A percentile compares a stretch with the other conserved stretches of the same genome.
phyloP scores from a whole-genome alignment of 768 basidiomycete species.

The Hygrophoropsis aurantiaca region DNA sequence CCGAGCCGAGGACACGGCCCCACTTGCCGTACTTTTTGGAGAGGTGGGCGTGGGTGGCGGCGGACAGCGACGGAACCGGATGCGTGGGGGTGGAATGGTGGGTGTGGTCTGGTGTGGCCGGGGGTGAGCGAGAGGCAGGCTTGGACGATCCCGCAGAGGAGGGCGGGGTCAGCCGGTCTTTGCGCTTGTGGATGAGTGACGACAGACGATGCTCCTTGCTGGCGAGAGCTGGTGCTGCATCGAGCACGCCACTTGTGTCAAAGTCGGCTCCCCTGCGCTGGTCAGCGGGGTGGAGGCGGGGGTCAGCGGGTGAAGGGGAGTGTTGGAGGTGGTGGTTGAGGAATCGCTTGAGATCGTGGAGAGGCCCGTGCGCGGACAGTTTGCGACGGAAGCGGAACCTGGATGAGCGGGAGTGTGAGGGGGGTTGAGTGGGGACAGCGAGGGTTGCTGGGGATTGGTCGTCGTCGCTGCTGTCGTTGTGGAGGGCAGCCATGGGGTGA shows the following conservation, averaged over 20 bases:
- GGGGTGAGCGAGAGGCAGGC: conserved; percentile 27
- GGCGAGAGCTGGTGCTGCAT: conserved; percentile 27
- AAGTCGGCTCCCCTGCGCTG: conserved; percentile 35
- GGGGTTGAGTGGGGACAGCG: conserved; percentile 9
- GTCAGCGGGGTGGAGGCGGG: conserved; percentile 33
- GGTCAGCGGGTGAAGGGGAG: conserved; percentile 27
- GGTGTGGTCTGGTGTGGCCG: conserved; percentile 21
- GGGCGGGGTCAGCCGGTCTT: conserved; percentile 34
- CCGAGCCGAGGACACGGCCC: conserved; percentile 92
- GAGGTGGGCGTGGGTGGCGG: conserved; percentile 86
- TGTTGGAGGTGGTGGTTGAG: conserved; percentile 88
- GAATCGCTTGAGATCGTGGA: conserved; percentile 94
- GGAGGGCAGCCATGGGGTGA: conserved; percentile 34
- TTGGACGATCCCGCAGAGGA: conserved; percentile 19
- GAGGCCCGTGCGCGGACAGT: conserved; percentile 58
- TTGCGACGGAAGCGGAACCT: conserved; percentile 28
- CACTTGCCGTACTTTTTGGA: conserved; percentile 99
- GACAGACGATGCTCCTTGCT: conserved; percentile 28
- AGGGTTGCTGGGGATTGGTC: conserved; percentile 12
- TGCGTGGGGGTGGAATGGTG: conserved; percentile 25
- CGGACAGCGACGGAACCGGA: conserved; percentile 63
- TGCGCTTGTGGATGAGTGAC: conserved; percentile 34
- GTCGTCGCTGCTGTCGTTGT: conserved; percentile 6
- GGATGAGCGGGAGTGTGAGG: conserved; percentile 10
- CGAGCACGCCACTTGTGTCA: conserved; percentile 33